Evolutionary conservation across 148 eudicot species (phyloP).

Genomic region (Persicaria maculosa): DNA sequence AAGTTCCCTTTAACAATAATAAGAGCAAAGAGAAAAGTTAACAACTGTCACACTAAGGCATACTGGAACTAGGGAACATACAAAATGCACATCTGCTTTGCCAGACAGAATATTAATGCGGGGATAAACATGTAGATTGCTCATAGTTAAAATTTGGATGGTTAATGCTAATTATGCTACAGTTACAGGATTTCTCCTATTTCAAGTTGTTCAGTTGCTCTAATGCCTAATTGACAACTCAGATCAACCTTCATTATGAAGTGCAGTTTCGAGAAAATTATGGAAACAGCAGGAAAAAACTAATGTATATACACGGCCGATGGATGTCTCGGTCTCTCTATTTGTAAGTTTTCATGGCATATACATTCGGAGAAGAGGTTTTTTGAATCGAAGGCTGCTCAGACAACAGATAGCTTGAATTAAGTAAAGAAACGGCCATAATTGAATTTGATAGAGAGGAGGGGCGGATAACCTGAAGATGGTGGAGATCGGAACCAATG

Average conservation of each 20-base stretch:
- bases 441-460: background rate
- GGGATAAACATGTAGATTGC: background rate
- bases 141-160: no score
- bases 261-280: background rate
- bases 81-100: background rate
- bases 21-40: background rate
- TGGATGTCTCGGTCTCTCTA: background rate
- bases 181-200: no score
- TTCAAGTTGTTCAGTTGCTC: no score
- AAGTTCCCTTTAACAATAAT: background rate
- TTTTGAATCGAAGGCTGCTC: no score
- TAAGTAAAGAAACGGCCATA: background rate
- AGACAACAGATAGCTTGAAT: background rate
- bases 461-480: background rate
- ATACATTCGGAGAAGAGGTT: no score
- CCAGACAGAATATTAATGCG: background rate
- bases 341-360: no score
- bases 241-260: background rate
- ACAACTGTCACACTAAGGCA: background rate
- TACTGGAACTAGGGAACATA: background rate
- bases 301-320: background rate
- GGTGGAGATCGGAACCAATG: slow-evolving; percentile 10
- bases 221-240: no score
- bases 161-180: no score
- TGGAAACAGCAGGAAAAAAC: slow-evolving; percentile 4